Evolutionary conservation across 495 filamentous ascomycete genomes (phyloP).

Genomic region (Staphylotrichum tortipilum): DNA sequence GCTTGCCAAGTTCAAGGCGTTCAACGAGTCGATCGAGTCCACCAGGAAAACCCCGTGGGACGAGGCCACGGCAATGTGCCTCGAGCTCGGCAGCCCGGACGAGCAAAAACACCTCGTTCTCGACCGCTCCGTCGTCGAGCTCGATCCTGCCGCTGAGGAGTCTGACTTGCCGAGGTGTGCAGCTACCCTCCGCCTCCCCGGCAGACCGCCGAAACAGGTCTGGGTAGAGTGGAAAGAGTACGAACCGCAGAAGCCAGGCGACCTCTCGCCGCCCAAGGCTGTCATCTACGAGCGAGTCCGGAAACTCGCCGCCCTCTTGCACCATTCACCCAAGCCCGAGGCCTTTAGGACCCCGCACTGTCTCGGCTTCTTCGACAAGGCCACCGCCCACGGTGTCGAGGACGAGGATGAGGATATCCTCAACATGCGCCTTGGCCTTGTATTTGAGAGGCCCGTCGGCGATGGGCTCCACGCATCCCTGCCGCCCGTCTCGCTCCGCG

Average conservation of each 20-base stretch:
- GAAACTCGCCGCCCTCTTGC: constrained; percentile 33
- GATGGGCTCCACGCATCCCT: constrained; percentile 19
- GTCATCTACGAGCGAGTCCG: constrained; percentile 31
- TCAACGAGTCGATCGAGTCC: constrained; percentile 36
- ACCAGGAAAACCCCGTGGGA: constrained; percentile 21
- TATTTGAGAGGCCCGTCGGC: constrained; percentile 29
- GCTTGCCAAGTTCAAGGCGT: constrained; percentile 42
- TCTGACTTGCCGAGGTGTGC: constrained; percentile 28
- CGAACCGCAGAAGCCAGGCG: constrained; percentile 26
- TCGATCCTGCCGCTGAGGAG: constrained; percentile 22
- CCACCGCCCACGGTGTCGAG: constrained; percentile 11
- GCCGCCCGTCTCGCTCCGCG: constrained; percentile 28
- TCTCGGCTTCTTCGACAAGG: constrained; percentile 37
- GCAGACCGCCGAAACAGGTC: constrained; percentile 23
- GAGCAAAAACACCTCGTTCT: constrained; percentile 24
- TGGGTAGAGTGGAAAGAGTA: constrained; percentile 45
- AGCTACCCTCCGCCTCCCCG: constrained; percentile 22
- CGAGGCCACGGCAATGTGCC: constrained; percentile 22
- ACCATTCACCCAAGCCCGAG: constrained; percentile 34
- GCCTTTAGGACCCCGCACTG: constrained; percentile 38
- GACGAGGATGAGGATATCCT: constrained; percentile 26
- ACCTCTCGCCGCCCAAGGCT: constrained; percentile 23
- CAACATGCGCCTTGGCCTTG: constrained; percentile 29
- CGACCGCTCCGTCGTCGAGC: constrained; percentile 23
- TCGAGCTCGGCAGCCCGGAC: constrained; percentile 26